phyloP scores from a whole-genome alignment of 2,329 filamentous ascomycete species.

The Talaromyces marneffei region DNA sequence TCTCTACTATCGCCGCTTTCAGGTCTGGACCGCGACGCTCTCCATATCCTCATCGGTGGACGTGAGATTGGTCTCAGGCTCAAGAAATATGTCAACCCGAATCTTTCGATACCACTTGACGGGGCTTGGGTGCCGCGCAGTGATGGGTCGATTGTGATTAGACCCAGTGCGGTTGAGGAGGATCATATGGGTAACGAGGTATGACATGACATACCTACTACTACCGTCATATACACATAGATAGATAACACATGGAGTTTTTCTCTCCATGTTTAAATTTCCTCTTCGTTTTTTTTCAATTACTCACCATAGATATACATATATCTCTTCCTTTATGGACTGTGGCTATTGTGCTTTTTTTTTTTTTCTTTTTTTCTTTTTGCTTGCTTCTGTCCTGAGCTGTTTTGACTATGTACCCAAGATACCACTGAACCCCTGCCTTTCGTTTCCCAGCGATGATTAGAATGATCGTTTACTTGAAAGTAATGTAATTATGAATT shows the following conservation, averaged over 20 bases:
- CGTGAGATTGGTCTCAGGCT: conserved; percentile 36
- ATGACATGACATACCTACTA: no score
- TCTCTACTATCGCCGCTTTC: conserved; percentile 36
- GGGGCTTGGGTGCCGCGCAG: conserved; percentile 40
- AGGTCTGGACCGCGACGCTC: conserved; percentile 39
- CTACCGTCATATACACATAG: neutral
- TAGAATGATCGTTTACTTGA: neutral
- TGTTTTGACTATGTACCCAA: neutral
- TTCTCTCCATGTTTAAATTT: neutral
- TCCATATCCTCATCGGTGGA: conserved; percentile 37
- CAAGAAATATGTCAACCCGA: conserved; percentile 45
- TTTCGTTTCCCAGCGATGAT: neutral
- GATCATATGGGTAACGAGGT: neutral
- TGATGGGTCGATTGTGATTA: conserved; percentile 11
- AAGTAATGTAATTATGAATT: neutral
- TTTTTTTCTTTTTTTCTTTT: no score
- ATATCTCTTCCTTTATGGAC: neutral
- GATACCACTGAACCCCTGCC: neutral
- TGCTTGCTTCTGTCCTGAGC: neutral
- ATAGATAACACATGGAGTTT: neutral
- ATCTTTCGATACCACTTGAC: conserved; percentile 40
- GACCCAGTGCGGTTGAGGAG: conserved; percentile 6
- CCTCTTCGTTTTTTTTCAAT: neutral
- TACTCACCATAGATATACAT: neutral
- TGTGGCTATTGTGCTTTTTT: neutral